These are phyloP conservation scores for Hymenoscyphus linearis DNA, from an alignment of 2,329 filamentous ascomycete species.

Conservation along the genomic window DNA sequence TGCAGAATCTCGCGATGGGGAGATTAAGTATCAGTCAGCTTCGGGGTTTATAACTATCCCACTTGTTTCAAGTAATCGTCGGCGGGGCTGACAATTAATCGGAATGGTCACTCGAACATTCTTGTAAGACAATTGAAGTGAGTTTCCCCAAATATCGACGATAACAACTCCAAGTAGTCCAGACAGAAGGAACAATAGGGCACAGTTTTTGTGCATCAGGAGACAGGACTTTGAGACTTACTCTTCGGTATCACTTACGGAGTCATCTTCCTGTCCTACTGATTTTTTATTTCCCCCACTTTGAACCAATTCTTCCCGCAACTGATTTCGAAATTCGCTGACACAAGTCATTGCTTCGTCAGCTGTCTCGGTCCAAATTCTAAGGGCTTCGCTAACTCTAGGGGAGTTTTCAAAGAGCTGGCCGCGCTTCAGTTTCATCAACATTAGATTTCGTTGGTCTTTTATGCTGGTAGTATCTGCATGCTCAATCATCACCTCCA, in stretches of 20 bases:
- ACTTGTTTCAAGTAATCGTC: too few species aligned
- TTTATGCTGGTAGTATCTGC: constrained; percentile 61
- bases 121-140: too few species aligned
- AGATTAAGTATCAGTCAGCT: too few species aligned
- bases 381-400: constrained; percentile 60
- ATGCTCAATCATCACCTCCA: constrained; percentile 88
- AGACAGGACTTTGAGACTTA: constrained; percentile 16
- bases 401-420: constrained; percentile 76
- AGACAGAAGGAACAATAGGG: too few species aligned
- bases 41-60: too few species aligned
- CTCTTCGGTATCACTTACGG: constrained; percentile 27
- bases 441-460: constrained; percentile 63
- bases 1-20: not conserved
- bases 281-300: constrained; percentile 20
- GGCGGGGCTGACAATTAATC: too few species aligned
- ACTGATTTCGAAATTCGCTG: constrained; percentile 56
- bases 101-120: too few species aligned
- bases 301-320: constrained; percentile 45
- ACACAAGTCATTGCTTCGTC: constrained; percentile 49
- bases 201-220: too few species aligned
- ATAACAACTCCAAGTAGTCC: too few species aligned
- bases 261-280: constrained; percentile 19
- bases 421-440: constrained; percentile 60
- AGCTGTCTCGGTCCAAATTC: constrained; percentile 60
- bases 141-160: too few species aligned